These are phyloP conservation scores for Eucalyptus tenuipes DNA, from an alignment of 345 rosid species.

Conservation along the genomic window DNA sequence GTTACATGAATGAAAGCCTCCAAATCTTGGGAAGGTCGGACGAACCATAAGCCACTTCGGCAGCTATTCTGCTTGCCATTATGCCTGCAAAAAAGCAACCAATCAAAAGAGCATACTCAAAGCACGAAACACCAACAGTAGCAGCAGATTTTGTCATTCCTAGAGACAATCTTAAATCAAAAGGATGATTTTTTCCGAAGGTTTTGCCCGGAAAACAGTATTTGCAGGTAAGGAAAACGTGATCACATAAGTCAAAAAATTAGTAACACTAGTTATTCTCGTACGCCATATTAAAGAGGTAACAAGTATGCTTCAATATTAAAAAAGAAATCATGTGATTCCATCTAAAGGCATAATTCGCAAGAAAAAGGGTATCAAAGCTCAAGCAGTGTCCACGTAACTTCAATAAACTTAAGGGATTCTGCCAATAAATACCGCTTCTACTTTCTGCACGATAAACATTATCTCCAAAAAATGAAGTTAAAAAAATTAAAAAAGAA, in stretches of 20 bases:
- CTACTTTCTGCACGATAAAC: not conserved
- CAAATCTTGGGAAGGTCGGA: constrained; percentile 87
- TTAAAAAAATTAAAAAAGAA: not conserved
- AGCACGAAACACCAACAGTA: not conserved
- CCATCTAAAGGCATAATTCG: not conserved
- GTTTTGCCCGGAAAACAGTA: not conserved
- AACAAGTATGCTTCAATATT: no score
- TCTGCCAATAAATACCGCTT: not conserved
- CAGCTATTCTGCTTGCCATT: constrained; percentile 44
- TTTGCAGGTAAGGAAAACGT: not conserved
- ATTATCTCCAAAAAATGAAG: not conserved
- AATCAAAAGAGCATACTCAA: not conserved
- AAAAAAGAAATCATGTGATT: not conserved
- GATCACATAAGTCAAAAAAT: not conserved
- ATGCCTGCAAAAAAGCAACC: constrained; percentile 14
- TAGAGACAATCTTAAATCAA: not conserved
- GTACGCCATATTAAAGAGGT: not conserved
- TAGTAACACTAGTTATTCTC: not conserved
- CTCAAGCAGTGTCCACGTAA: not conserved
- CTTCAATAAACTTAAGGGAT: not conserved
- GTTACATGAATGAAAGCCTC: constrained; percentile 42
- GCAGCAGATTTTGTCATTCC: not conserved
- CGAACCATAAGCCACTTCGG: constrained; percentile 82
- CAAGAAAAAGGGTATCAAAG: not conserved
- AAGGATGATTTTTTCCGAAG: not conserved